Conservation (phyloP, 495 filamentous ascomycete species). For the Penicillium atrosanguineum region DNA sequence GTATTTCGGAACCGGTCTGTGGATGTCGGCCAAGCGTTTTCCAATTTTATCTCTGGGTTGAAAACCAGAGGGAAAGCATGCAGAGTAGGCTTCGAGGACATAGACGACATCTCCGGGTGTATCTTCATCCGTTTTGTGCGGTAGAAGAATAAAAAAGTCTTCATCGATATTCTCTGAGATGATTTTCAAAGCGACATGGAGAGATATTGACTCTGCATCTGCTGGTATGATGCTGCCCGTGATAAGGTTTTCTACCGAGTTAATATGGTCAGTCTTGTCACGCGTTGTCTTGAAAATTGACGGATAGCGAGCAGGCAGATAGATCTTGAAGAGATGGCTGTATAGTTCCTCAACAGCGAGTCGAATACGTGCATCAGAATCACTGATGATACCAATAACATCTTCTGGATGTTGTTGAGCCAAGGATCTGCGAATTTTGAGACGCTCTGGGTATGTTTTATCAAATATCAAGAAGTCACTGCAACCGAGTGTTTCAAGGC, state of each 20-base stretch:
- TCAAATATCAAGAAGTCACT: conserved; percentile 2
- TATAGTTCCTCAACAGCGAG: conserved; percentile 63
- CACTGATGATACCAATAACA: conserved; percentile 37
- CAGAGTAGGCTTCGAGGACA: conserved; percentile 62
- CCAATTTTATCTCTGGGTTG: conserved; percentile 63
- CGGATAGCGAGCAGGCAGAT: conserved; percentile 65
- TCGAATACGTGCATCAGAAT: conserved; percentile 23
- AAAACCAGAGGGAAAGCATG: conserved; percentile 74
- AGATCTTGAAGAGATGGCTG: conserved; percentile 55
- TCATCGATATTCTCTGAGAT: conserved; percentile 29
- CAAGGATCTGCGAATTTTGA: background rate
- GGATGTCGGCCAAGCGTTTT: conserved; percentile 61
- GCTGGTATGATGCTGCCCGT: background rate
- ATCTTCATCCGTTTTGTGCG: conserved; percentile 14
- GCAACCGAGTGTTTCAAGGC: background rate
- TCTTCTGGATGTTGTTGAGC: conserved; percentile 37
- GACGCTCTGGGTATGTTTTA: background rate
- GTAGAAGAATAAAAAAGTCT: conserved; percentile 73
- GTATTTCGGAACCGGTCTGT: conserved; percentile 68
- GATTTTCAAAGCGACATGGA: conserved; percentile 1
- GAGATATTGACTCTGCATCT: background rate
- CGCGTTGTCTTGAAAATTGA: conserved; percentile 49
- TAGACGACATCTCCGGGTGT: conserved; percentile 34
- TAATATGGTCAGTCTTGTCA: background rate
- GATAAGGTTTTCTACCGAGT: background rate